Evolutionary conservation across 371 early-diverging fungal genomes (phyloP), one percentile per base, ranked within the genome.

Genomic region (Zopfochytrium polystomum): DNA sequence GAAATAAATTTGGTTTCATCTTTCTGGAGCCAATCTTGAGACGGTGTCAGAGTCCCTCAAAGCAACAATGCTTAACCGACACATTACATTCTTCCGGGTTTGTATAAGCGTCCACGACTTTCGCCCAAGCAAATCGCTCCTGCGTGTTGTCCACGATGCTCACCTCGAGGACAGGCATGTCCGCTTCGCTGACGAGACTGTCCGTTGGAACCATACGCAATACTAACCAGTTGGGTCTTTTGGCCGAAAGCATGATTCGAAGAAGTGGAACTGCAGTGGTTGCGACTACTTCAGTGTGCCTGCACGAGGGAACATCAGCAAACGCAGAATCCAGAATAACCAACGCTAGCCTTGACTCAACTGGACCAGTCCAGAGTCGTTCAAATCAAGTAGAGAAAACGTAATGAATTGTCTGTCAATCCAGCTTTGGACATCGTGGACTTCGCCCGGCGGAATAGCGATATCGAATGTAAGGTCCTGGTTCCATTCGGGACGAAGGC

Each of bases 121-220:
- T 77, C 3, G 77, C 65, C 73, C 76, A 75, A 1, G 68, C 55
- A 44, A 52, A 75, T n/a, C 56, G 33, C 59, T 77, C 77, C 23
- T 60, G 60, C 18, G 77, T 73, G 20, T 49, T 57, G 56, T 77
- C 77, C 15, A 63, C 32, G 27, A 75, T 48, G 46, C 67, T 63
- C 18, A 77, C 48, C 33, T 76, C 71, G 7, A 77, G 35, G 23
- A n/a, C n/a, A 20, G 65, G 63, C 25, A 53, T 35, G 7, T 48
- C 27, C 15, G 35, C 13, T 27, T 45, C 27, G 13, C 3, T 22
- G 26, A 38, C 42, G 20, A 34, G 33, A 27, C 63, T 42, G 35
- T 68, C 65, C 2, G 59, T 31, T 1, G 55, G 34, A n/a, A 33
- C 48, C 58, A 77, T 46, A 34, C 25, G 15, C 33, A 76, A 52